Percentiles rank a stretch among this genome's conserved stretches.
Evolutionary conservation across 495 filamentous ascomycete genomes (phyloP).

Genomic region (Talaromyces ruber): DNA sequence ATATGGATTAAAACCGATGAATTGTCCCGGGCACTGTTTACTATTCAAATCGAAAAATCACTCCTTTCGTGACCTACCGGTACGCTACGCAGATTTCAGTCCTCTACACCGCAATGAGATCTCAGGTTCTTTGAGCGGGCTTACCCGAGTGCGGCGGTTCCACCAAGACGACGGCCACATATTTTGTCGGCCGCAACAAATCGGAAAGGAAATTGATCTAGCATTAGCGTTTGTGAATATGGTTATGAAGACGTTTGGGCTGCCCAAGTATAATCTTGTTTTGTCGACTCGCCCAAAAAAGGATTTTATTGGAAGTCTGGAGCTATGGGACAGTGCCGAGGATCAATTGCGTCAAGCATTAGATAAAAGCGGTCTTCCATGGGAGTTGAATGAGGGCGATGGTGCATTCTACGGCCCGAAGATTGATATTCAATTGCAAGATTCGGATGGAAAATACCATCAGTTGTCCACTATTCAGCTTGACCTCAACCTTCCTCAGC

Average conservation of each 20-base stretch:
- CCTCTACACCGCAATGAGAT: constrained; percentile 86
- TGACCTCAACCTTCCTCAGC: constrained; percentile 84
- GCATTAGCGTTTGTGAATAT: constrained; percentile 75
- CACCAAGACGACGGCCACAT: constrained; percentile 97
- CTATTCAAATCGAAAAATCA: constrained; percentile 66
- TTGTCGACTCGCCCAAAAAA: constrained; percentile 73
- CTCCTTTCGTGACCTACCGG: constrained; percentile 75
- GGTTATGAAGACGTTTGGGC: constrained; percentile 65
- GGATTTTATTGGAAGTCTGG: constrained; percentile 66
- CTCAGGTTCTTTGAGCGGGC: constrained; percentile 74
- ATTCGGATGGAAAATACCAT: constrained; percentile 80
- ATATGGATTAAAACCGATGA: constrained; percentile 94
- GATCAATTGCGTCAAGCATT: constrained; percentile 61
- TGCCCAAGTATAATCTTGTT: constrained; percentile 67
- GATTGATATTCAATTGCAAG: constrained; percentile 81
- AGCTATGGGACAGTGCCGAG: constrained; percentile 82
- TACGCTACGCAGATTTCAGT: constrained; percentile 90
- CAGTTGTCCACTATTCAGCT: constrained; percentile 90
- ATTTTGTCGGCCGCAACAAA: constrained; percentile 80
- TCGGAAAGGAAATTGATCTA: constrained; percentile 67
- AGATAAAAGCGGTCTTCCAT: constrained; percentile 52
- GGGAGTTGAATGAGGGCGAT: constrained; percentile 70
- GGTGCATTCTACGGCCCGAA: constrained; percentile 95
- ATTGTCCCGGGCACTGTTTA: constrained; percentile 90
- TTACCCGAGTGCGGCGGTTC: constrained; percentile 86